phyloP scores from a whole-genome alignment of 2,329 filamentous ascomycete genomes.

The Cladosporium sp. region DNA sequence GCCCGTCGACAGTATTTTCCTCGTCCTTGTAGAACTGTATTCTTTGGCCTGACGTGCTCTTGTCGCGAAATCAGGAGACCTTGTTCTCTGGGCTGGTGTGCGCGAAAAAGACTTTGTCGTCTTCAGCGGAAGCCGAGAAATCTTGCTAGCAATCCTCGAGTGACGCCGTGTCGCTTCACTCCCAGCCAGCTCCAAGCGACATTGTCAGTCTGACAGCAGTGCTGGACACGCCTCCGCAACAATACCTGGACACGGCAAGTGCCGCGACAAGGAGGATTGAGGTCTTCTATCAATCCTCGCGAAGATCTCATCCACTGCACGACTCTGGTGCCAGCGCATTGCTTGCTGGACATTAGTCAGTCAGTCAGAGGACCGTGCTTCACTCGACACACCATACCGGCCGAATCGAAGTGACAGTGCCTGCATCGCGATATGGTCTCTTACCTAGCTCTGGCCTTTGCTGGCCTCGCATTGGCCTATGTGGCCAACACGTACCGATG shows the following conservation, averaged over 20 bases:
- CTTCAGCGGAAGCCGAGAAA: not conserved
- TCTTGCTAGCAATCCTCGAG: not conserved
- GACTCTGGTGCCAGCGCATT: not conserved
- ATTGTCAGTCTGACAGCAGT: not conserved
- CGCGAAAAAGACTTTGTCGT: not conserved
- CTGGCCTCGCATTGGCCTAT: slow-evolving; percentile 33
- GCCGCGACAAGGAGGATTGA: not conserved
- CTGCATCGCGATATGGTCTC: slow-evolving; percentile 13
- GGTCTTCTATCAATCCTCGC: not conserved
- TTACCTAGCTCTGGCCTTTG: slow-evolving; percentile 24
- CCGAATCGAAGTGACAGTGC: not conserved
- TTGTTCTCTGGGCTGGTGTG: not conserved
- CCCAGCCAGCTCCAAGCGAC: not conserved
- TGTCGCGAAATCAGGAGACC: not conserved
- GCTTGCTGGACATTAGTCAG: not conserved
- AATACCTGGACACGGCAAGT: not conserved
- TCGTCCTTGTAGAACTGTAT: not conserved
- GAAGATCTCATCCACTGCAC: not conserved
- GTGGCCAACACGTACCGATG: slow-evolving; percentile 32
- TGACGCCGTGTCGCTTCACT: not conserved
- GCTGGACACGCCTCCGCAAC: not conserved
- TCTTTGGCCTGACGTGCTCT: not conserved
- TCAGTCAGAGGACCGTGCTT: not conserved
- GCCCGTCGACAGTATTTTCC: not conserved
- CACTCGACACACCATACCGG: not conserved